Evolutionary conservation across 139 green algal species (phyloP), one percentile per base, ranked within the genome.

Genomic region (Zygnema circumcarinatum): DNA sequence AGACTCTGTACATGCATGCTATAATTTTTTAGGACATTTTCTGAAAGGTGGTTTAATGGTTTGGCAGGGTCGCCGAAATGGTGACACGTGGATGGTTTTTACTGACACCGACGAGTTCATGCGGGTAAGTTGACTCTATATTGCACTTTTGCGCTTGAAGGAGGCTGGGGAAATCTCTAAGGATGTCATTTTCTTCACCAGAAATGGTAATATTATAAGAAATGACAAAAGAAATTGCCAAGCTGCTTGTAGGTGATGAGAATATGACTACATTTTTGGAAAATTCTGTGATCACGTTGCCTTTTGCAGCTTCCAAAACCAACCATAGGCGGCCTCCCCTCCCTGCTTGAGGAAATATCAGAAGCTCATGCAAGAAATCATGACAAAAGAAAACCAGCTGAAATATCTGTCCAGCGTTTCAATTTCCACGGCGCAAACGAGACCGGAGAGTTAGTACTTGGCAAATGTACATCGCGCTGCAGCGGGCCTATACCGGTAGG

Each of bases 61-160:
- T n/a, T n/a, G 7, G 16, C 69, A 78, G 69, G 69, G 69, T 78
- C 69, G 69, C 11, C 69, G 69, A 78, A 78, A 78, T 41, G 16
- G 16, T 3, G 69, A 78, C 69, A 78, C 35, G 7, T 78, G 69
- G 69, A 78, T 78, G 69, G 3, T 78, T 3, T 78, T 78, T 42
- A 78, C 69, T 3, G 69, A 78, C 16, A 78, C 69, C 35, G 69
- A 78, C 36, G 69, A 78, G 69, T 42, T 78, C 35, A 11, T 78
- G 11, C 69, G 11, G 16, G 47, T 62, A 62, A 16, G 47, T n/a
- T n/a, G n/a, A n/a, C n/a, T n/a, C n/a, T n/a, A n/a, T n/a, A n/a
- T n/a, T n/a, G n/a, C n/a, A n/a, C n/a, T n/a, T n/a, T n/a, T n/a
- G n/a, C n/a, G n/a, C n/a, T n/a, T n/a, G n/a, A n/a, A n/a, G n/a